phyloP scores from a whole-genome alignment of 1,284 basidiomycete species.

The Apiotrichum akiyoshidainum region DNA sequence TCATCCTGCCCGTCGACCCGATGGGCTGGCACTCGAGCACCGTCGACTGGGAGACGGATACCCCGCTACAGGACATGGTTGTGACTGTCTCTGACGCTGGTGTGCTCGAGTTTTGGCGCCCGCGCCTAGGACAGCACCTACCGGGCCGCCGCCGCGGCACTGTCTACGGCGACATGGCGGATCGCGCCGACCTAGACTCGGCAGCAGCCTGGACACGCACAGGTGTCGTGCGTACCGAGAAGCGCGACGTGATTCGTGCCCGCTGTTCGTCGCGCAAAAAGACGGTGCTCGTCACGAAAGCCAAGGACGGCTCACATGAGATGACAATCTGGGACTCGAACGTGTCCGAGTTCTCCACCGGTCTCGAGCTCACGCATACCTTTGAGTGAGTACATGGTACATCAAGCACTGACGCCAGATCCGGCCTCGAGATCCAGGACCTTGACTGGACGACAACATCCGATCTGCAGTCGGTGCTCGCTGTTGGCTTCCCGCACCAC shows the following conservation, averaged over 20 bases:
- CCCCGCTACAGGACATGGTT: conserved; percentile 62
- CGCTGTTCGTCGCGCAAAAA: conserved; percentile 85
- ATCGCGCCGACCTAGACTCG: not conserved
- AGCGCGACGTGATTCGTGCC: conserved; percentile 63
- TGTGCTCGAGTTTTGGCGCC: conserved; percentile 76
- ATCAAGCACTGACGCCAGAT: not conserved
- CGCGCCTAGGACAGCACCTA: conserved; percentile 54
- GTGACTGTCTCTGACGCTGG: conserved; percentile 70
- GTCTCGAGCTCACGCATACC: conserved; percentile 67
- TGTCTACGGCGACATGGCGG: conserved; percentile 9
- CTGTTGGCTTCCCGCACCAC: conserved; percentile 73
- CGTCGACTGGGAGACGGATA: conserved; percentile 47
- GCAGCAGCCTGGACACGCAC: conserved; percentile 52
- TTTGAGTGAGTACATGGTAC: conserved; percentile 56
- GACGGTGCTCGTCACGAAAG: conserved; percentile 62
- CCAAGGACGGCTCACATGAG: conserved; percentile 58
- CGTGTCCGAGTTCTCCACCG: conserved; percentile 87
- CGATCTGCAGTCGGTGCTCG: conserved; percentile 80
- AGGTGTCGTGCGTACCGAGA: conserved; percentile 68
- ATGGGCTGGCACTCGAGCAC: conserved; percentile 71
- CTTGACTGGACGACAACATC: conserved; percentile 89
- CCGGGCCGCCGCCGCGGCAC: conserved; percentile 9
- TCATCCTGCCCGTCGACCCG: conserved; percentile 71
- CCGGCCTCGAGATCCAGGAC: conserved; percentile 64
- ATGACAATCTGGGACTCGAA: conserved; percentile 92